These are phyloP conservation scores for Lasiosphaeris hirsuta DNA, from an alignment of 495 filamentous ascomycete genomes.

Conservation along the genomic window DNA sequence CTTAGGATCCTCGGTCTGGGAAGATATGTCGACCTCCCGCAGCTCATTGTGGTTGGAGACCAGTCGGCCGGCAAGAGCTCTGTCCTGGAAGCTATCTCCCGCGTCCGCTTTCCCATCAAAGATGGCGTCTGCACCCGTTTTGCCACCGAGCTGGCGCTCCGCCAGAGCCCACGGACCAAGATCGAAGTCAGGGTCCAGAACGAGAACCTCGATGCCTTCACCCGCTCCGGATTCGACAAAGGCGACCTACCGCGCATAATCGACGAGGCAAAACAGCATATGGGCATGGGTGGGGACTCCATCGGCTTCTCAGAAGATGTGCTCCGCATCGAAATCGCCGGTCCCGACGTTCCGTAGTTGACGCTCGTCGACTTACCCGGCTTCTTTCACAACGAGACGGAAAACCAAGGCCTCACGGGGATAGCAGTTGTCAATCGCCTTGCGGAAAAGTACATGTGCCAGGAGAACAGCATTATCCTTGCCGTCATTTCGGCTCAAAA, in stretches of 20 bases:
- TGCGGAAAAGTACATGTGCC: constrained; percentile 55
- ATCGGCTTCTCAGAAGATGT: constrained; percentile 60
- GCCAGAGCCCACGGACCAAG: constrained; percentile 29
- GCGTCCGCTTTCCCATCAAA: constrained; percentile 55
- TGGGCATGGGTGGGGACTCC: constrained; percentile 35
- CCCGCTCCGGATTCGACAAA: not conserved
- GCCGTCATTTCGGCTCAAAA: constrained; percentile 55
- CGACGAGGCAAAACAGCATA: constrained; percentile 34
- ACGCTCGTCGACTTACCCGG: constrained; percentile 67
- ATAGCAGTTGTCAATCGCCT: constrained; percentile 50
- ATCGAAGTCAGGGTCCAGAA: constrained; percentile 36
- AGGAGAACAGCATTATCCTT: constrained; percentile 54
- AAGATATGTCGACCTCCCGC: no score
- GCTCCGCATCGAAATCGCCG: constrained; percentile 59
- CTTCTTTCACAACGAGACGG: constrained; percentile 48
- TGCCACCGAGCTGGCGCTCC: constrained; percentile 54
- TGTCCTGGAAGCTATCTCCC: constrained; percentile 65
- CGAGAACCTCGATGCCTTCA: not conserved
- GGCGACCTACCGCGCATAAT: constrained; percentile 40
- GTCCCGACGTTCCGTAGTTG: constrained; percentile 58
- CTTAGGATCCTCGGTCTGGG: no score
- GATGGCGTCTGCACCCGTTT: constrained; percentile 53
- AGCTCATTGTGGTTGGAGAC: constrained; percentile 16
- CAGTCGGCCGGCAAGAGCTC: constrained; percentile 64
- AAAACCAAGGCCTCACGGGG: constrained; percentile 37